Evolutionary conservation across 192 early-diverging fungal species (phyloP).

Genomic region (Diversispora epigaea): DNA sequence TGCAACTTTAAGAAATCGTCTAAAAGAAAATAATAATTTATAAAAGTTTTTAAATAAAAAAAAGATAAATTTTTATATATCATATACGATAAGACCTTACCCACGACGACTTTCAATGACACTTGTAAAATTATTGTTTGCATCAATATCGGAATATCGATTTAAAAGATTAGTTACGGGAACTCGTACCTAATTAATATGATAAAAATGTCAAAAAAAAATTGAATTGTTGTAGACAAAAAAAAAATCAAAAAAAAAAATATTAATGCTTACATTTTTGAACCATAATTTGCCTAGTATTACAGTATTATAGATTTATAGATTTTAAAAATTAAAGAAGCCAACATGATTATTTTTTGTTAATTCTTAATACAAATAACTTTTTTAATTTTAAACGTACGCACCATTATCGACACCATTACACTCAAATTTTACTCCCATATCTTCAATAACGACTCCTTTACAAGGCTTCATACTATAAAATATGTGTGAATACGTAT

Average conservation of each 20-base stretch:
- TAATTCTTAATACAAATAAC: neutral
- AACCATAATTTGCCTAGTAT: constrained; percentile 55
- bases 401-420: constrained; percentile 80
- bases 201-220: neutral
- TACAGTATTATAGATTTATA: neutral
- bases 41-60: neutral
- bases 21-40: constrained; percentile 15
- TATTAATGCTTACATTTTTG: constrained; percentile 19
- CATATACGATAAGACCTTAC: constrained; percentile 22
- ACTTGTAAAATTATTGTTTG: constrained; percentile 53
- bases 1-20: constrained; percentile 75
- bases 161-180: constrained; percentile 66
- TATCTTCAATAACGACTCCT: constrained; percentile 72
- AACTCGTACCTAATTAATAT: constrained; percentile 36
- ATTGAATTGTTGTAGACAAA: neutral
- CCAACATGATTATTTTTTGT: neutral
- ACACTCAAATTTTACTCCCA: constrained; percentile 70
- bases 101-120: constrained; percentile 49
- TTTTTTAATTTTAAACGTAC: constrained; percentile 22
- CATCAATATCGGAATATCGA: constrained; percentile 53
- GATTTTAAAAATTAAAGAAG: neutral
- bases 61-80: neutral
- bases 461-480: constrained; percentile 53
- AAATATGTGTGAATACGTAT: neutral
- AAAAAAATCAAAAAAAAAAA: neutral